A percentile compares a stretch with the other conserved stretches of the same genome.
Conservation (phyloP, 352 stramenopile species). For the Globisporangium iwayamae region DNA sequence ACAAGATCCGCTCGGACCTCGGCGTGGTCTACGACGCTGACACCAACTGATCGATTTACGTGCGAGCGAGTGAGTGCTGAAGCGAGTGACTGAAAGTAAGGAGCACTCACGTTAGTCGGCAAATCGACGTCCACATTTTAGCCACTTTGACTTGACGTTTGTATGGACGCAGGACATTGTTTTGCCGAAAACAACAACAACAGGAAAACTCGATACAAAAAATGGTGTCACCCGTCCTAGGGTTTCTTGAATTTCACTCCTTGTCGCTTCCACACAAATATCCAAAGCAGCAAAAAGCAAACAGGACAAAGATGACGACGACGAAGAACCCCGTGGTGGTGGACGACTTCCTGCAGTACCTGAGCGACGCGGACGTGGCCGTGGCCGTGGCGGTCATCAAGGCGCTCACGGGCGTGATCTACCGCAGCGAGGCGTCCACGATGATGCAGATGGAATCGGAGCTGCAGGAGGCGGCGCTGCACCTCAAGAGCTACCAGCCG, state of each 20-base stretch:
- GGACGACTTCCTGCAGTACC: constrained; percentile 68
- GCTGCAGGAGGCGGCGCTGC: constrained; percentile 80
- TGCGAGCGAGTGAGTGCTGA: no score
- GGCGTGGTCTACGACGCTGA: constrained; percentile 56
- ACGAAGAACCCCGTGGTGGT: constrained; percentile 36
- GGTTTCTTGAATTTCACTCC: no score
- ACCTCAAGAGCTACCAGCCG: constrained; percentile 59
- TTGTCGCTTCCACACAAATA: constrained; percentile 47
- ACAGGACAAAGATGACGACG: constrained; percentile 4
- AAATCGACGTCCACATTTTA: no score
- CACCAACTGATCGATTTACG: constrained; percentile 8
- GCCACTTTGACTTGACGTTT: no score
- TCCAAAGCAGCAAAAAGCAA: constrained; percentile 26
- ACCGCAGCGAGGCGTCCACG: constrained; percentile 87
- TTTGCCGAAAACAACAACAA: no score
- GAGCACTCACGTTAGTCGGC: no score
- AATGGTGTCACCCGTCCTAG: no score
- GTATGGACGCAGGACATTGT: no score
- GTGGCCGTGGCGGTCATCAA: constrained; percentile 94
- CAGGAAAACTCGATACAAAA: no score
- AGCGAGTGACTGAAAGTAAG: no score
- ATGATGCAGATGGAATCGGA: constrained; percentile 96
- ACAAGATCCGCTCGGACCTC: constrained; percentile 60
- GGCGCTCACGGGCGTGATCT: constrained; percentile 89
- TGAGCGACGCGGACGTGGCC: constrained; percentile 76